Base-by-base conservation (phyloP, 2,329 filamentous ascomycete genomes). In the Chaetomiaceae sp. region DNA sequence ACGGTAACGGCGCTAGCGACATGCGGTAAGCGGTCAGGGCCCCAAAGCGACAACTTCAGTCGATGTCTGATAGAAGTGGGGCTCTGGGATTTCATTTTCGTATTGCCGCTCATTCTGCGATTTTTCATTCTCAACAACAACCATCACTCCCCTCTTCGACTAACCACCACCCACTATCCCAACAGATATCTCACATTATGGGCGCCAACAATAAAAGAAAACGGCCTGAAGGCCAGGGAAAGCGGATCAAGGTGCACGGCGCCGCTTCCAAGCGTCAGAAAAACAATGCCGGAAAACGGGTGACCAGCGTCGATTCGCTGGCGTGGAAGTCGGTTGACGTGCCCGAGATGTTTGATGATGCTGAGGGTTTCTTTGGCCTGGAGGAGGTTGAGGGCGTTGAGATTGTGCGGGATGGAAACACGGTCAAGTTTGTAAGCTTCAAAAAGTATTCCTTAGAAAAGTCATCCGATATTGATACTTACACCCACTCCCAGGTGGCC, bases 381-480 rank as follows among this genome's bases (percentile, higher is more conserved):
- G 90, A 99, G 64, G 91, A 97, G 64, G 86, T 97, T 42, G 89
- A 95, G 14, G 90, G 89, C 47, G 89, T 99, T 1, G 88, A 96
- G 27, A 78, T 99, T n/a, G 75, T 95, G 37, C 81, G 79, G 57
- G 77, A 85, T 27, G 83, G 82, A 7, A 72, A 76, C 48, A 76
- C 73, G 5, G 69, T 85, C 25, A 74, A 79, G 63, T 85, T 86
- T 69, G 72, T 85, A 61, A 51, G 71, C 9, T 20, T 20, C 5
- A 2, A 21, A 14, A 2, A 18, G n/a, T n/a, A n/a, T n/a, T 44
- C 16, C 14, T 20, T 11, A 5, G 7, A 3, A 5, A 3, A 4
- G n/a, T 5, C 21, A 8, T 23, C 6, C 33, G 16, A 14, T 7
- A 10, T n/a, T 11, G 5, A 5, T 21, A n/a, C 56, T 66, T 30